These are phyloP conservation scores for Pinus albicaulis DNA, from an alignment of 75 land plant species.

Conservation along the genomic window DNA sequence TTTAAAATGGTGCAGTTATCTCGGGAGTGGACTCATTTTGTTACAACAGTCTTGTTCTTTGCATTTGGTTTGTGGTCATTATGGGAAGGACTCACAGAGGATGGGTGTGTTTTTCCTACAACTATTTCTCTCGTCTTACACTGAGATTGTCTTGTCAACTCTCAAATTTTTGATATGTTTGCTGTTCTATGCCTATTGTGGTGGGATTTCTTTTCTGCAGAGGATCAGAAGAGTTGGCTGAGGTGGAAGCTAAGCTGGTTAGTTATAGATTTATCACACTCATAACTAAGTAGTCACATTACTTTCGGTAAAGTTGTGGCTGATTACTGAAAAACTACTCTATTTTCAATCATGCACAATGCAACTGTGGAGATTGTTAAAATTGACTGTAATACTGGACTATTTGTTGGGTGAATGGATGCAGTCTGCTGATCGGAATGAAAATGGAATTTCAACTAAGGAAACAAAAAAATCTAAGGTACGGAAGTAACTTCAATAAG, in stretches of 20 bases:
- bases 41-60: slow-evolving; percentile 86
- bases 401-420: slow-evolving; percentile 3
- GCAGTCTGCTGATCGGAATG: slow-evolving; percentile 1
- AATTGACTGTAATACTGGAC: background rate
- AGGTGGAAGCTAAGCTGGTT: slow-evolving; percentile 91
- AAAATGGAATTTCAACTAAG: background rate
- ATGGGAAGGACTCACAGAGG: slow-evolving; percentile 79
- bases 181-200: background rate
- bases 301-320: background rate
- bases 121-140: background rate
- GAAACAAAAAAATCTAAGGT: background rate
- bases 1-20: slow-evolving; percentile 55
- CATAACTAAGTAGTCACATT: background rate
- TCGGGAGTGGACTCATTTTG: slow-evolving; percentile 77
- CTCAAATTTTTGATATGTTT: background rate
- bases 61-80: slow-evolving; percentile 89
- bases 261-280: slow-evolving; percentile 10
- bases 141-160: background rate
- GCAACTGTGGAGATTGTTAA: background rate
- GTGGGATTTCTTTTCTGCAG: slow-evolving; percentile 29
- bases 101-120: slow-evolving; percentile 40
- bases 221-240: slow-evolving; percentile 80
- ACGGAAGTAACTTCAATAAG: background rate
- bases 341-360: background rate
- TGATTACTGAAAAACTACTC: background rate